Conservation (phyloP, 225 moss, liverwort and hornwort genomes). For the Antitrichia curtipendula region DNA sequence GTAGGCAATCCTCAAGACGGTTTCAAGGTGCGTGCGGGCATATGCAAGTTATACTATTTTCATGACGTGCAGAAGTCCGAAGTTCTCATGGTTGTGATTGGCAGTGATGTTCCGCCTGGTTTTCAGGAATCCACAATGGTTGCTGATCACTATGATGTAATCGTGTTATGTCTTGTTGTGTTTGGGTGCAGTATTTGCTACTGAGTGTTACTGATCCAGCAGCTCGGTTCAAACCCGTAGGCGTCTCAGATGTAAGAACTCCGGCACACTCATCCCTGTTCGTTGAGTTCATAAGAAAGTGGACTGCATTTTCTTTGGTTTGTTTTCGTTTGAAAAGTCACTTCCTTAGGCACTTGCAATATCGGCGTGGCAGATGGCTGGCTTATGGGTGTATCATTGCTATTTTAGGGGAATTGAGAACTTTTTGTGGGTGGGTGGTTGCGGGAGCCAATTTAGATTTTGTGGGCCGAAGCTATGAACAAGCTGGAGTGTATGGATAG, state of each 20-base stretch:
- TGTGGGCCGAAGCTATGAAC: slow-evolving; percentile 96
- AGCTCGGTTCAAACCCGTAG: slow-evolving; percentile 70
- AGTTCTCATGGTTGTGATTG: not conserved
- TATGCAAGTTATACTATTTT: not conserved
- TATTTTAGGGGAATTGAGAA: not conserved
- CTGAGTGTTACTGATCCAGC: slow-evolving; percentile 84
- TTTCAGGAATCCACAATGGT: not conserved
- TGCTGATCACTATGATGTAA: not conserved
- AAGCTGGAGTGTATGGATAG: slow-evolving; percentile 88
- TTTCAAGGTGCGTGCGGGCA: slow-evolving; percentile 53
- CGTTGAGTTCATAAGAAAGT: not conserved
- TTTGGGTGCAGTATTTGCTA: slow-evolving; percentile 60
- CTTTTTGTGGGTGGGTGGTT: slow-evolving; percentile 1
- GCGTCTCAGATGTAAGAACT: slow-evolving; percentile 80
- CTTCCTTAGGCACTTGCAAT: not conserved
- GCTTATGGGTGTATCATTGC: not conserved
- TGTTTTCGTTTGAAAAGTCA: not conserved
- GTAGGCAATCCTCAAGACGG: slow-evolving; percentile 62
- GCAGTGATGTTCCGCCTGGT: not conserved
- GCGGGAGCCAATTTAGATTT: slow-evolving; percentile 44
- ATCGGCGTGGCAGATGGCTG: not conserved
- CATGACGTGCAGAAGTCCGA: not conserved
- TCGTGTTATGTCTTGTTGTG: not conserved
- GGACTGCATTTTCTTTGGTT: not conserved
- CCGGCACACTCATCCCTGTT: not conserved